Evolutionary conservation across 805 yeast species (phyloP).

Genomic region (Pichia californica): DNA sequence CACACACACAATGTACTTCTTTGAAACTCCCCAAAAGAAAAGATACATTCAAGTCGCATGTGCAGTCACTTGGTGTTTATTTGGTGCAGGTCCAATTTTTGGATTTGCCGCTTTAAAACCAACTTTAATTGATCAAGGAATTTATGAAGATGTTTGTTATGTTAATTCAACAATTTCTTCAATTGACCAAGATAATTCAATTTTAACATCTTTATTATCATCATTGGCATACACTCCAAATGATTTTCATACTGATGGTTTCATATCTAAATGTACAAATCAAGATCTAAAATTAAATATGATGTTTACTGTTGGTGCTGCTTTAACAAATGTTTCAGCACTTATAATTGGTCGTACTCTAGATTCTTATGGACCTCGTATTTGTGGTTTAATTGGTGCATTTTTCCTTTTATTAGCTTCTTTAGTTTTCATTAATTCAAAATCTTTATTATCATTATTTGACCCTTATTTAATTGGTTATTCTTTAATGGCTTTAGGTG

Average conservation of each 20-base stretch:
- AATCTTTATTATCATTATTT: constrained; percentile 16
- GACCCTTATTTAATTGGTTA: constrained; percentile 51
- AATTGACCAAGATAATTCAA: background rate
- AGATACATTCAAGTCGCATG: constrained; percentile 39
- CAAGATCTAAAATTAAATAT: constrained; percentile 51
- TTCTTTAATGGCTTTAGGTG: constrained; percentile 49
- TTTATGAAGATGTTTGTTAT: constrained; percentile 38
- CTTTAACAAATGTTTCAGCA: constrained; percentile 48
- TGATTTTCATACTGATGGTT: constrained; percentile 18
- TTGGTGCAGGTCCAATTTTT: constrained; percentile 53
- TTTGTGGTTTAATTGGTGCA: constrained; percentile 49
- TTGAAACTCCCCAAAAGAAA: constrained; percentile 24
- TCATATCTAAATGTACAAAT: constrained; percentile 38
- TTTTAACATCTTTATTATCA: background rate
- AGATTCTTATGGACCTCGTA: constrained; percentile 46
- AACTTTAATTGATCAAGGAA: constrained; percentile 40
- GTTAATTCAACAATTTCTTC: constrained; percentile 8
- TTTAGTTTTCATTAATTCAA: constrained; percentile 38
- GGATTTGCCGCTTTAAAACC: constrained; percentile 59
- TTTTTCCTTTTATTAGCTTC: constrained; percentile 40
- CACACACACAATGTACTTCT: constrained; percentile 25
- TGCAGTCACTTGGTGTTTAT: constrained; percentile 49
- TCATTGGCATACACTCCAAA: constrained; percentile 3
- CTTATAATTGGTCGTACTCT: constrained; percentile 43
- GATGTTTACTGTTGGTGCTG: constrained; percentile 56